phyloP scores from a whole-genome alignment of 495 filamentous ascomycete species.

The Chaetomium fimeti region DNA sequence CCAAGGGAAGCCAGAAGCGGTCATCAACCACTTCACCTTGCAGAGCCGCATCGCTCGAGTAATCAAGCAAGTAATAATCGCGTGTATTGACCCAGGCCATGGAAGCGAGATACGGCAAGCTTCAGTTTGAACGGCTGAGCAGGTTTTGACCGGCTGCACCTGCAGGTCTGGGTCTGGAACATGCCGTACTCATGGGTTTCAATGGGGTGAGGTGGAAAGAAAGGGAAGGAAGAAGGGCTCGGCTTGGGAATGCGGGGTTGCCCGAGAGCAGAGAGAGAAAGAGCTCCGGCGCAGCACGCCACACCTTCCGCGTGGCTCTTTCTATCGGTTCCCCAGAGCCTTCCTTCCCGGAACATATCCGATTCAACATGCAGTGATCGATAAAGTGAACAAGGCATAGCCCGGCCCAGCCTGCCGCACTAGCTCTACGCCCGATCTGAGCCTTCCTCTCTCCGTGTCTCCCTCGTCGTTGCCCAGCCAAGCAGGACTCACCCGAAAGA shows the following conservation, averaged over 20 bases:
- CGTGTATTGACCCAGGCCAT: not conserved
- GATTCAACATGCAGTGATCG: not conserved
- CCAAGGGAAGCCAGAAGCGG: not conserved
- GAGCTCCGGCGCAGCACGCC: conserved; percentile 6
- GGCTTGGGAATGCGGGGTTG: conserved; percentile 8
- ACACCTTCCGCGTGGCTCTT: not conserved
- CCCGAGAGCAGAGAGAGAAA: not conserved
- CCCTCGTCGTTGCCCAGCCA: conserved; percentile 8
- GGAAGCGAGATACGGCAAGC: not conserved
- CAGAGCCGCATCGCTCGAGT: not conserved
- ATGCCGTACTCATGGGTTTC: not conserved
- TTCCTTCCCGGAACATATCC: not conserved
- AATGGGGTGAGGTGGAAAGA: not conserved
- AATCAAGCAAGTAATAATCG: not conserved
- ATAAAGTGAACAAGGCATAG: not conserved
- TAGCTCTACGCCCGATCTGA: not conserved
- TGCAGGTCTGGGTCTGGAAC: too few species aligned
- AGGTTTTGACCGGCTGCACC: too few species aligned
- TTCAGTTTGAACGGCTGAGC: too few species aligned
- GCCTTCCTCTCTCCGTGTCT: not conserved
- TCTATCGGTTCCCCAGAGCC: too few species aligned
- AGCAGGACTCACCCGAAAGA: not conserved
- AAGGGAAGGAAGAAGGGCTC: not conserved
- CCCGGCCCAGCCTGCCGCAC: not conserved
- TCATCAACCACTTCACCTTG: not conserved